Evolutionary conservation across 768 basidiomycete species (phyloP).

Genomic region (Nidularia pulvinata): DNA sequence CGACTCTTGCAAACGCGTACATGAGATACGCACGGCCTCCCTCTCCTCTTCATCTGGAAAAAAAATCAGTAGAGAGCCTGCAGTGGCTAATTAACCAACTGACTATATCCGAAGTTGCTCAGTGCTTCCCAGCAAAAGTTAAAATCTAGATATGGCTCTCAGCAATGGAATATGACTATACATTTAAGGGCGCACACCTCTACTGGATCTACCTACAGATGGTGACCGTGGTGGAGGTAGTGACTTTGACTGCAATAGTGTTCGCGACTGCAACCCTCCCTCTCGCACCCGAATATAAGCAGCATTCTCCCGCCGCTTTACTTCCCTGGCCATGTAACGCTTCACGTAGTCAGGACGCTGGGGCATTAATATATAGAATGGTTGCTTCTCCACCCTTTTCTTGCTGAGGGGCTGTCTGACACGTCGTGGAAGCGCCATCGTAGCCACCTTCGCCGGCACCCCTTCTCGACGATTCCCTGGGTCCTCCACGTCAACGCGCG

Average conservation of each 20-base stretch:
- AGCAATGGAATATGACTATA: neutral
- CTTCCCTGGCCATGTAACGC: neutral
- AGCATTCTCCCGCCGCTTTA: neutral
- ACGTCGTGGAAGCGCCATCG: too few relatives aligned
- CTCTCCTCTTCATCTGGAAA: conserved; percentile 41
- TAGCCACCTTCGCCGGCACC: neutral
- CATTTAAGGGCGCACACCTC: neutral
- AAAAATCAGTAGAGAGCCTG: conserved; percentile 10
- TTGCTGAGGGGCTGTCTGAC: neutral
- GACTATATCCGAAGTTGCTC: neutral
- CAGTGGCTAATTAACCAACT: neutral
- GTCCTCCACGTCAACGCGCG: neutral
- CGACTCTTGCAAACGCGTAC: conserved; percentile 40
- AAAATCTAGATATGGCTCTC: neutral
- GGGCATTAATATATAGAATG: conserved; percentile 27
- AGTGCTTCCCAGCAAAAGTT: neutral
- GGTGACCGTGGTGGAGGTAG: too few relatives aligned
- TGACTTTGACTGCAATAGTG: too few relatives aligned
- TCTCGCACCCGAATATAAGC: neutral
- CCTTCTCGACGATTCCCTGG: neutral
- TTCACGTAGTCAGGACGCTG: conserved; percentile 21
- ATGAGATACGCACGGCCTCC: conserved; percentile 44
- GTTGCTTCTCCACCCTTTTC: conserved; percentile 2
- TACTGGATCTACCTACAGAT: neutral
- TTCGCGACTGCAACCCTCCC: neutral